phyloP scores from a whole-genome alignment of 1,284 basidiomycete genomes.

The Veloporphyrellus conicus region DNA sequence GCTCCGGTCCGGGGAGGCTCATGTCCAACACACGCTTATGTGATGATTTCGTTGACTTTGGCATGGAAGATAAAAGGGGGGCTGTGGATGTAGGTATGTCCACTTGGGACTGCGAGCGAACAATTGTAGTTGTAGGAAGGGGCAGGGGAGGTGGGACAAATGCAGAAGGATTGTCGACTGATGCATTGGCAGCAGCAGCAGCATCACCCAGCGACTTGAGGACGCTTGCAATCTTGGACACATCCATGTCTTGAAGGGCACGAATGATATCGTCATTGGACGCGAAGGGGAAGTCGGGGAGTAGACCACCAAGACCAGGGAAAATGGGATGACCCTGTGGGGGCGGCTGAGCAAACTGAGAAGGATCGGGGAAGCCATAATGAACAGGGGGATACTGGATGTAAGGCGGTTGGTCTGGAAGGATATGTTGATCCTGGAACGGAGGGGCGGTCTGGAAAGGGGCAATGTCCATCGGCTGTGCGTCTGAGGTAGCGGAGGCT shows the following conservation, averaged over 20 bases:
- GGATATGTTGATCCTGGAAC: slow-evolving; percentile 30
- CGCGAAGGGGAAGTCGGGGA: slow-evolving; percentile 48
- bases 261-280: slow-evolving; percentile 73
- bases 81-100: slow-evolving; percentile 35
- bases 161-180: slow-evolving; percentile 29
- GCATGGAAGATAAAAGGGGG: slow-evolving; percentile 32
- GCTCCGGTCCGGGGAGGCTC: slow-evolving; percentile 31
- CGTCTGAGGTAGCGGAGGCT: slow-evolving; percentile 43
- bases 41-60: slow-evolving; percentile 37
- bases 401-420: slow-evolving; percentile 27
- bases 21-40: slow-evolving; percentile 32
- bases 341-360: slow-evolving; percentile 27
- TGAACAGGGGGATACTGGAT: slow-evolving; percentile 29
- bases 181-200: slow-evolving; percentile 42
- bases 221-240: slow-evolving; percentile 62
- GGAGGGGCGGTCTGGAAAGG: slow-evolving; percentile 25
- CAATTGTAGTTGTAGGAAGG: slow-evolving; percentile 17
- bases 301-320: slow-evolving; percentile 30
- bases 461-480: slow-evolving; percentile 24
- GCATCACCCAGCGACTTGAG: slow-evolving; percentile 61
- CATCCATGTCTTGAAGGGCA: slow-evolving; percentile 65
- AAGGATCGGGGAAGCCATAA: slow-evolving; percentile 29
- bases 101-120: slow-evolving; percentile 20
- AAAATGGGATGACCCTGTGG: slow-evolving; percentile 33
- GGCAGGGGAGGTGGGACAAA: slow-evolving; percentile 35